These are phyloP conservation scores for Penicillium canescens DNA, from an alignment of 495 filamentous ascomycete species.

Conservation along the genomic window DNA sequence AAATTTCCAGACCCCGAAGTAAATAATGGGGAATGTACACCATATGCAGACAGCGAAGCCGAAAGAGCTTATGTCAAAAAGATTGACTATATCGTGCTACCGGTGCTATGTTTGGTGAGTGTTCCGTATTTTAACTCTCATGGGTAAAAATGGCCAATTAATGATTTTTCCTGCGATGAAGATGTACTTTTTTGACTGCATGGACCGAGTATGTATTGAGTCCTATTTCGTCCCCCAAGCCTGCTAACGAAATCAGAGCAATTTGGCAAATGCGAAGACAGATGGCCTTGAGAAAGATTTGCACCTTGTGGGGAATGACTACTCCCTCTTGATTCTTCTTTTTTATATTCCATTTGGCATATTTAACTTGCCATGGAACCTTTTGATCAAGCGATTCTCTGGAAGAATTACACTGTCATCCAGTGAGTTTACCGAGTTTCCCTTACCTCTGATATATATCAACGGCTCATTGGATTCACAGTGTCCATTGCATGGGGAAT, in stretches of 20 bases:
- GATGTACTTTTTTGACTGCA: constrained; percentile 63
- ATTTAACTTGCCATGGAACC: constrained; percentile 59
- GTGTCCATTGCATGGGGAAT: constrained; percentile 50
- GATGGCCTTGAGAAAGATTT: constrained; percentile 53
- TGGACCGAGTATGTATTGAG: constrained; percentile 55
- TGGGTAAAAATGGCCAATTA: too few species aligned
- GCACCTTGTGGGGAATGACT: constrained; percentile 58
- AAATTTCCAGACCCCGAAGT: constrained; percentile 9
- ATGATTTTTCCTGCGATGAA: neutral
- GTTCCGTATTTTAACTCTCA: too few species aligned
- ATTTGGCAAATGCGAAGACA: constrained; percentile 67
- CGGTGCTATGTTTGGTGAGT: constrained; percentile 32
- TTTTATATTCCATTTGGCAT: constrained; percentile 77
- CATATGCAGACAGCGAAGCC: constrained; percentile 22
- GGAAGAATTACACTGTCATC: constrained; percentile 46
- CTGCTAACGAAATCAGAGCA: constrained; percentile 35
- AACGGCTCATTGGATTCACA: constrained; percentile 32
- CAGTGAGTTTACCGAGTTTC: constrained; percentile 48
- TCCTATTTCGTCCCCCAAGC: constrained; percentile 3
- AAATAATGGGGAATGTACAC: constrained; percentile 10
- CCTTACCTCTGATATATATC: constrained; percentile 36
- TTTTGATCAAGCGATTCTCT: constrained; percentile 57
- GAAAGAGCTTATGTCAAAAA: constrained; percentile 29
- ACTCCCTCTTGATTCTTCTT: constrained; percentile 66
- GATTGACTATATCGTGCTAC: constrained; percentile 32